Evolutionary conservation across 2,329 filamentous ascomycete genomes (phyloP), one percentile per base, ranked within the genome.

Genomic region (Gnomoniopsis smithogilvyi): DNA sequence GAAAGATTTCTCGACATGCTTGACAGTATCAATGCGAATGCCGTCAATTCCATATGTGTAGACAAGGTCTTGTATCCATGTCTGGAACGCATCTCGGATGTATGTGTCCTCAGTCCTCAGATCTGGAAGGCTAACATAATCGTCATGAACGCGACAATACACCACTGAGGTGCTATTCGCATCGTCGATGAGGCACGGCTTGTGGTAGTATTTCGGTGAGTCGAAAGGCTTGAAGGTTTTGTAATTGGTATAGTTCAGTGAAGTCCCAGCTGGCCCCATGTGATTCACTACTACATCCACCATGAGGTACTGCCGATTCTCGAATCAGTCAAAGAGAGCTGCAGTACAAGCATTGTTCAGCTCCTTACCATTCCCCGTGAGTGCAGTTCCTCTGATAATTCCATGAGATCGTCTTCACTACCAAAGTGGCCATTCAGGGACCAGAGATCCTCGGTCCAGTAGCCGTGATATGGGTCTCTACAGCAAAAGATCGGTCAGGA

Each of bases 231-330:
- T 73, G 64, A 83, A 80, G 10, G 71, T 66, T 58, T 72, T 74
- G 67, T 86, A 87, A 68, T 86, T 78, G 43, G 26, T 30, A 30
- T 30, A 86, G 76, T 3, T 73, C 72, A 33, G 64, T 60, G 1
- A 71, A 69, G 17, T 73, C 69, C 24, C 82, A 81, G 30, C 73
- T 69, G 67, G 79, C 84, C 19, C 72, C 81, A 80, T 79, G 66
- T 86, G 80, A 67, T 86, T 85, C 6, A 78, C 76, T 2, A 86
- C 82, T 1, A 86, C 72, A 61, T 86, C 83, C 2, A 86, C 74
- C 83, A 87, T 87, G 41, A 45, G 41, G 41, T 45, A 45, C 41
- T 45, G 3, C 3, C 8, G 26, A 8, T 4, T 30, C 8, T 30
- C 26, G n/a, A n/a, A 30, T 30, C 8, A 30, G 26, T 30, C 41